Evolutionary conservation across 169 alveolate genomes (phyloP).

Genomic region (Amoebophrya sp.): DNA sequence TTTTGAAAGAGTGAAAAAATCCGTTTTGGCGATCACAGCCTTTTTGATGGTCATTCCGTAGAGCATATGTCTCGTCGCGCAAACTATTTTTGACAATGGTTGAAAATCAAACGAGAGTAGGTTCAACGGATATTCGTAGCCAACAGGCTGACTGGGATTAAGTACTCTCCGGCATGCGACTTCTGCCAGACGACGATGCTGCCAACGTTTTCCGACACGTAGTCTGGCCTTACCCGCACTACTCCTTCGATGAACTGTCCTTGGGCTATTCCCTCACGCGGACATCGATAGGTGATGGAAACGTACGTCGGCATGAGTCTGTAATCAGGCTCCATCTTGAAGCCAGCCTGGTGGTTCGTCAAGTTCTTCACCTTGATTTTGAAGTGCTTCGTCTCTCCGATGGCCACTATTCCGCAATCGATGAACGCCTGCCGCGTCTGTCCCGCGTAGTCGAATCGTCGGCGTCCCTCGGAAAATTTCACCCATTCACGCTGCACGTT

Average conservation of each 20-base stretch:
- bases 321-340: slow-evolving; percentile 19
- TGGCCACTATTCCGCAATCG: not conserved
- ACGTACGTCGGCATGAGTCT: not conserved
- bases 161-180: not conserved
- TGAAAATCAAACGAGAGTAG: no score
- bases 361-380: not conserved
- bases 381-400: slow-evolving; percentile 5
- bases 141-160: no score
- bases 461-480: not conserved
- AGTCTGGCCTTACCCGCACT: not conserved
- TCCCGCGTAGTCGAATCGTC: not conserved
- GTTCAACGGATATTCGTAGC: no score
- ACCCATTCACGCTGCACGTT: not conserved
- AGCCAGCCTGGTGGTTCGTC: not conserved
- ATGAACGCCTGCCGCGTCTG: not conserved
- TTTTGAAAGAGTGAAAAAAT: not conserved
- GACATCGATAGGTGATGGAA: not conserved
- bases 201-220: not conserved
- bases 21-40: no score
- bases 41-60: no score
- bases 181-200: slow-evolving; percentile 3
- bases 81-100: no score
- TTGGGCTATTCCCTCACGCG: not conserved
- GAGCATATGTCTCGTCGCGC: no score
- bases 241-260: not conserved